phyloP scores from a whole-genome alignment of 1,284 basidiomycete genomes.

The Irpex lacteus region DNA sequence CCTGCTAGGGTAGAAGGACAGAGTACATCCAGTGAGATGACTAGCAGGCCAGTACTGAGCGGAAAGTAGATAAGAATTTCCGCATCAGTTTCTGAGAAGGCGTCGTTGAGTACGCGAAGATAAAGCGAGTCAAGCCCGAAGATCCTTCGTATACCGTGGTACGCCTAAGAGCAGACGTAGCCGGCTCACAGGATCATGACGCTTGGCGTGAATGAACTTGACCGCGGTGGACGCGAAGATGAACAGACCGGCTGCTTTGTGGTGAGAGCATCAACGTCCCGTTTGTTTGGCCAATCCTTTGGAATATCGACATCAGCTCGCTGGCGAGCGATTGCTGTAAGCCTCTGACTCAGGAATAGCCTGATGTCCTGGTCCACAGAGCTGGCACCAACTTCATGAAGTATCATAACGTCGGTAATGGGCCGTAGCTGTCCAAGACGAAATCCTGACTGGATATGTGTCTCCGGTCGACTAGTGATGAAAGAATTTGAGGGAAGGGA shows the following conservation, averaged over 20 bases:
- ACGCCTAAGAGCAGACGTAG: not conserved
- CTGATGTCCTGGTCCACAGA: slow-evolving; percentile 19
- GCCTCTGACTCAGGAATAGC: slow-evolving; percentile 13
- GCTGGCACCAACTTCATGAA: slow-evolving; percentile 15
- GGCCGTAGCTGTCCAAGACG: not conserved
- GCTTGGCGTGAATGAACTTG: slow-evolving; percentile 17
- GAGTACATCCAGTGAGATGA: not conserved
- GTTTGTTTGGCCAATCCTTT: slow-evolving; percentile 15
- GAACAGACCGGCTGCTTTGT: slow-evolving; percentile 20
- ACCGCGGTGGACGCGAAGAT: slow-evolving; percentile 24
- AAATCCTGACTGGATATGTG: slow-evolving; percentile 17
- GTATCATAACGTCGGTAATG: slow-evolving; percentile 3
- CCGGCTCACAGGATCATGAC: not conserved
- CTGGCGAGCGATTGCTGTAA: not conserved
- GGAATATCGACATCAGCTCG: slow-evolving; percentile 9
- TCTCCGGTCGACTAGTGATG: slow-evolving; percentile 26
- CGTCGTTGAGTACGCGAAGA: not conserved
- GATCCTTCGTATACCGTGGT: not conserved
- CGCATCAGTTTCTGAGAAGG: not conserved
- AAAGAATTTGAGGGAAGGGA: slow-evolving; percentile 19
- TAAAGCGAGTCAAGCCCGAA: not conserved
- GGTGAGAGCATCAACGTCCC: slow-evolving; percentile 13
- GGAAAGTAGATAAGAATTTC: not conserved
- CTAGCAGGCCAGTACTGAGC: not conserved
- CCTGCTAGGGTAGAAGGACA: not conserved